Base-by-base conservation (phyloP, 2,329 filamentous ascomycete genomes). In the Alternaria arborescens region DNA sequence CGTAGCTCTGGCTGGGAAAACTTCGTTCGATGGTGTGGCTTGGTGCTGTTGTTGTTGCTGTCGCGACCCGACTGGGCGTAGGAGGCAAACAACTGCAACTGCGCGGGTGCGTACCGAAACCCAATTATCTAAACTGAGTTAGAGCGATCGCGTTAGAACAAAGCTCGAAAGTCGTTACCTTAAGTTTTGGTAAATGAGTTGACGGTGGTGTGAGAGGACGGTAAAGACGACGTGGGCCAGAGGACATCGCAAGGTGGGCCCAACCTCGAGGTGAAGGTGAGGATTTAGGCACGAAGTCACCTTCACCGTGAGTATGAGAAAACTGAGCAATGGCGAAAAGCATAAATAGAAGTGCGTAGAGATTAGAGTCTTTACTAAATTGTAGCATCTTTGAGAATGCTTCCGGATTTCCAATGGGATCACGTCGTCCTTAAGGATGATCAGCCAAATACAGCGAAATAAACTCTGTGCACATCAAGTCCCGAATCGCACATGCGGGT, bases 261-360 rank as follows among this genome's bases (percentile, higher is more conserved):
- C 30, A 18, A 22, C 38, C 20, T 48, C 20, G n/a, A 34, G 20
- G 51, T 58, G 50, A 58, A 58, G 20, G 41, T 55, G 43, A 59
- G 42, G 51, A 28, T 18, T n/a, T 26, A 36, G 16, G 4, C 20
- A 22, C 18, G 20, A 16, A 55, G 4, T 48, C 34, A n/a, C 11
- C 11, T 40, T 58, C 55, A 54, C 42, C 18, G 41, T 41, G 53
- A 55, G 53, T 50, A 24, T 16, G 16, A 38, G 4, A 16, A 38
- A 4, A n/a, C 7, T 16, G 16, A n/a, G 10, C 16, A 4, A n/a
- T 38, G 34, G 8, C 16, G 16, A 38, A 38, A n/a, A 7, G 6
- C 16, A 8, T 8, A 16, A n/a, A n/a, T n/a, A 16, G 6, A 16
- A 38, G 34, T 7, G 34, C 16, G 16, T 3, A 10, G 34, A n/a